phyloP scores from a whole-genome alignment of 2,329 filamentous ascomycete species.

The Teratosphaeria epicoccoides region DNA sequence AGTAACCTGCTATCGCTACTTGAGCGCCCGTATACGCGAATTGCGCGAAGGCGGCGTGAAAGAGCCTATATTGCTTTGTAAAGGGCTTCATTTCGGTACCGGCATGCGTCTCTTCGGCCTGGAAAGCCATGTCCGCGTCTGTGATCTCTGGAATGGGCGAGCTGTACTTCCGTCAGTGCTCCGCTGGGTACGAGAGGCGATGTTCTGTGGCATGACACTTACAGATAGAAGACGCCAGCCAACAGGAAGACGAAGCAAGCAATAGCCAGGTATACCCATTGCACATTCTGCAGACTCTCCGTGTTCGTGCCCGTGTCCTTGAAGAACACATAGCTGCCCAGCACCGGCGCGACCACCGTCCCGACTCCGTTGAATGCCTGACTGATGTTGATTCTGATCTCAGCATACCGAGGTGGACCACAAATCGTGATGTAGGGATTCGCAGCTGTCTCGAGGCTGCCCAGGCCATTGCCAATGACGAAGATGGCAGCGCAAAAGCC shows the following conservation, averaged over 20 bases:
- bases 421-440: conserved; percentile 46
- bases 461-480: conserved; percentile 42
- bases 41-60: conserved; percentile 65
- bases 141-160: conserved; percentile 46
- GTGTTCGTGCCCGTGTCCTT: conserved; percentile 40
- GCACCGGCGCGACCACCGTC: conserved; percentile 47
- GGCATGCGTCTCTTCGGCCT: conserved; percentile 29
- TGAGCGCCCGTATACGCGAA: conserved; percentile 59
- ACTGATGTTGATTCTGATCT: conserved; percentile 49
- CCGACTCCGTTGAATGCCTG: conserved; percentile 50
- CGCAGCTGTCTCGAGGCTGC: conserved; percentile 49
- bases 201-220: conserved; percentile 3
- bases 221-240: conserved; percentile 48
- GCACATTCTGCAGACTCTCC: conserved; percentile 47
- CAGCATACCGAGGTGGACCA: conserved; percentile 48
- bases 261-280: conserved; percentile 55
- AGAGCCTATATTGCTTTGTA: conserved; percentile 56
- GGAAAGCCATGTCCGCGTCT: conserved; percentile 50
- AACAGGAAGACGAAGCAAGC: conserved; percentile 49
- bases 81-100: conserved; percentile 39
- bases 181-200: not conserved
- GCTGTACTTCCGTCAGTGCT: conserved; percentile 5
- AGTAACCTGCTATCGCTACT: conserved; percentile 41
- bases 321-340: conserved; percentile 54
- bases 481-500: conserved; percentile 52